Base-by-base conservation (phyloP, 2,329 filamentous ascomycete genomes). In the Phoma sp. region DNA sequence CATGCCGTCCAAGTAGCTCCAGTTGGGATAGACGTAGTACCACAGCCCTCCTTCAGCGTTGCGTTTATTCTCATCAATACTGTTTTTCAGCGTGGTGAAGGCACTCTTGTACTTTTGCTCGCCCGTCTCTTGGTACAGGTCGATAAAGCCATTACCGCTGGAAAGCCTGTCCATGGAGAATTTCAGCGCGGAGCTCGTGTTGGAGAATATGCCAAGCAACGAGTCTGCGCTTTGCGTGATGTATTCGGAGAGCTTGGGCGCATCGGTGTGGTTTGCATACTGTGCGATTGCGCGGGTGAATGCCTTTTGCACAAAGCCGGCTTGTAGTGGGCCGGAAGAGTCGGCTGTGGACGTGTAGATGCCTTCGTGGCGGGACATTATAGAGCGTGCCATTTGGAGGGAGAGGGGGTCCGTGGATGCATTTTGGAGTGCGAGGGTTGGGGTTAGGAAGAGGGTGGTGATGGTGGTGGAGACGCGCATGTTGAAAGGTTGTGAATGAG, bases 1-100 rank as follows among this genome's bases (percentile, higher is more conserved):
- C 76, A 83, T 81, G 53, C 81, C 81, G 57, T 84, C 82, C 3
- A 83, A 71, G 58, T 83, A 84, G 61, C 78, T 81, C 76, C 80
- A 80, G 47, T 83, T 71, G 1, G 80, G 80, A 56, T 84, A 83
- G 5, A 67, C 61, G 42, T 68, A 76, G 40, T 76, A 76, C 72
- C 71, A 75, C 5, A 74, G 47, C 0, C 70, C 72, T 2, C 60
- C 66, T 23, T 72, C 61, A 1, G 46, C 51, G 34, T 71, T 75
- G 1, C 59, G 61, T 5, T 59, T 60, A 43, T 76, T 74, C 2
- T 62, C 23, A 10, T 60, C 57, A 1, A 74, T 52, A 7, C 69
- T 74, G 5, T 48, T 26, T 7, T 65, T 52, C 3, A 76, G 60
- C 6, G 48, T 56, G 6, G 46, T 15, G 4, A 47, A 23, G 3